A percentile compares a stretch with the other conserved stretches of the same genome.
Conservation (phyloP, 2,329 filamentous ascomycete species). For the Ophiosphaerella korrae region DNA sequence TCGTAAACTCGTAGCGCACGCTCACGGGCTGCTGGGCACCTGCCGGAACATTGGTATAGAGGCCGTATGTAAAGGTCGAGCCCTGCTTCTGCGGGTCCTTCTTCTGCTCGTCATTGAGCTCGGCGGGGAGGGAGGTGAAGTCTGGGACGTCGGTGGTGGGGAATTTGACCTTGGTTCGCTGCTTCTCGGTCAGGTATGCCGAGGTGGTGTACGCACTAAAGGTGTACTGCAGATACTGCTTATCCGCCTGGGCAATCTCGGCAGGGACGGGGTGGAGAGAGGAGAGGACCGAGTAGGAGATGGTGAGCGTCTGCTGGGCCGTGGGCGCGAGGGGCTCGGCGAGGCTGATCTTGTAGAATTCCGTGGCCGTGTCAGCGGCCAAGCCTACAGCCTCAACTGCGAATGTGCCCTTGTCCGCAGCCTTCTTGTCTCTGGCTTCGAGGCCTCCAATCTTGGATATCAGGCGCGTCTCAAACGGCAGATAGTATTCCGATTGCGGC, state of each 20-base stretch:
- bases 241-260: slow-evolving; percentile 79
- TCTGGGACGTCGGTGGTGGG: slow-evolving; percentile 78
- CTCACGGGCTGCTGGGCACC: slow-evolving; percentile 73
- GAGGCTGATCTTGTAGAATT: slow-evolving; percentile 85
- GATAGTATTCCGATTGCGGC: slow-evolving; percentile 86
- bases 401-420: slow-evolving; percentile 70
- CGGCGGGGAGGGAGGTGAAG: slow-evolving; percentile 73
- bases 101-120: slow-evolving; percentile 63
- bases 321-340: slow-evolving; percentile 76
- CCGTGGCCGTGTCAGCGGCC: slow-evolving; percentile 48
- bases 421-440: slow-evolving; percentile 92
- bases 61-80: slow-evolving; percentile 84
- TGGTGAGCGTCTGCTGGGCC: slow-evolving; percentile 81
- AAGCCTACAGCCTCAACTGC: slow-evolving; percentile 68
- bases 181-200: slow-evolving; percentile 83
- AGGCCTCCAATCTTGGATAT: slow-evolving; percentile 80
- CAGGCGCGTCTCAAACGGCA: slow-evolving; percentile 80
- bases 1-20: slow-evolving; percentile 94
- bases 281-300: slow-evolving; percentile 81
- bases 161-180: slow-evolving; percentile 97
- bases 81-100: slow-evolving; percentile 82
- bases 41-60: slow-evolving; percentile 81
- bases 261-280: slow-evolving; percentile 81
- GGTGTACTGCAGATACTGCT: slow-evolving; percentile 83
- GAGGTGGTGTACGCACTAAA: slow-evolving; percentile 87